Percentiles rank a stretch among this genome's conserved stretches.
phyloP scores from a whole-genome alignment of 1,284 basidiomycete species.

The Inonotus obliquus region DNA sequence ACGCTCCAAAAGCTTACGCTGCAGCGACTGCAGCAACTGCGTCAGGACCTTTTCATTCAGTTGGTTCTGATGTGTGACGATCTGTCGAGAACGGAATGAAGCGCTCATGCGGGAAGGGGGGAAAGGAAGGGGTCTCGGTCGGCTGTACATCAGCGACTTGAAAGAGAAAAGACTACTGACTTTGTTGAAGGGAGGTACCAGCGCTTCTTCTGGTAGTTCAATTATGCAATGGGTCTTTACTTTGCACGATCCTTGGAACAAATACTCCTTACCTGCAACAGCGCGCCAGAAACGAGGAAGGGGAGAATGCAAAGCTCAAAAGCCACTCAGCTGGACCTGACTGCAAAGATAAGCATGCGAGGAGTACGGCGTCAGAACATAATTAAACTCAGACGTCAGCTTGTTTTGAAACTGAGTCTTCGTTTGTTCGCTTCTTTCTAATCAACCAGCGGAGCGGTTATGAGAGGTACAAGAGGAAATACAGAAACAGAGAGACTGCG shows the following conservation, averaged over 20 bases:
- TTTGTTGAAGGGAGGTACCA: neutral
- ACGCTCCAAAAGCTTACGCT: slow-evolving; percentile 8
- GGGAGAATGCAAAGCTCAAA: neutral
- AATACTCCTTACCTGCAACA: neutral
- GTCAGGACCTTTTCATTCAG: slow-evolving; percentile 3
- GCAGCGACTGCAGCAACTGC: slow-evolving; percentile 7
- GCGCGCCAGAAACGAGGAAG: neutral
- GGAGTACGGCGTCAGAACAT: too few species aligned
- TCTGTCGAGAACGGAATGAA: slow-evolving; percentile 3
- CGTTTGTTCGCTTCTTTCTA: too few species aligned
- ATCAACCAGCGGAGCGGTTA: too few species aligned
- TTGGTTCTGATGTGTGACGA: slow-evolving; percentile 2
- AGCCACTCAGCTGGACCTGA: too few species aligned
- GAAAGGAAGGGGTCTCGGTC: slow-evolving; percentile 7
- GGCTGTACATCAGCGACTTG: slow-evolving; percentile 1
- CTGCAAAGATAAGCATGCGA: too few species aligned
- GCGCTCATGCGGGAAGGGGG: neutral
- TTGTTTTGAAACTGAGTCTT: too few species aligned
- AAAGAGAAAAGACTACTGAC: neutral
- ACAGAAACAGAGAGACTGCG: too few species aligned
- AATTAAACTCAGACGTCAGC: too few species aligned
- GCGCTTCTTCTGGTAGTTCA: neutral
- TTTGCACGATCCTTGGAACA: neutral
- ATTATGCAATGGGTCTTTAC: neutral
- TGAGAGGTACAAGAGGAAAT: too few species aligned